A percentile compares a stretch with the other conserved stretches of the same genome.
phyloP scores from a whole-genome alignment of 176 grass and related monocot genomes.

The Eragrostis nindensis region DNA sequence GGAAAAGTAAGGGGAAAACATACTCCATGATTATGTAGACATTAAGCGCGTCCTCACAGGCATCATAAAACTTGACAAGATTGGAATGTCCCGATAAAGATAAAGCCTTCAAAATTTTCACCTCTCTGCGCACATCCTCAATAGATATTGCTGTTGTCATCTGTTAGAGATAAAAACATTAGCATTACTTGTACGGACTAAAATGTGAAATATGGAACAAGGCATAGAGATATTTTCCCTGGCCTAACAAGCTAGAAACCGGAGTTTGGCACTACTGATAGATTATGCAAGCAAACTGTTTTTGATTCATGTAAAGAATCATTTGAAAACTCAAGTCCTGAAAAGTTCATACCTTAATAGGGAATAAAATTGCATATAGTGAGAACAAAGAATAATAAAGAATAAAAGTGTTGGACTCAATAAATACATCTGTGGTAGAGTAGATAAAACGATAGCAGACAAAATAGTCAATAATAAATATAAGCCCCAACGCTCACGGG shows the following conservation, averaged over 20 bases:
- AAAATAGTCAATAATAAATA: conserved; percentile 43
- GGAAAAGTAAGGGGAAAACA: conserved; percentile 35
- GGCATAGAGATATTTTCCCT: neutral
- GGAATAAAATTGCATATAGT: conserved; percentile 40
- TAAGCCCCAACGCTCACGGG: neutral
- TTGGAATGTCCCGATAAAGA: conserved; percentile 87
- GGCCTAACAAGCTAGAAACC: conserved; percentile 8
- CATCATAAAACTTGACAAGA: conserved; percentile 97
- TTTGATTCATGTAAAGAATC: conserved; percentile 9
- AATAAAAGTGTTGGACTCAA: conserved; percentile 19
- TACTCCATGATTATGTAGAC: conserved; percentile 99
- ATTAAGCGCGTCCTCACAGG: conserved; percentile 87
- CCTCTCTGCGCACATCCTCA: conserved; percentile 98
- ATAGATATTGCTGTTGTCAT: conserved; percentile 98
- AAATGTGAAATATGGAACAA: conserved; percentile 30
- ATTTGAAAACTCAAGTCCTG: neutral
- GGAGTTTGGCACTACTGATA: neutral
- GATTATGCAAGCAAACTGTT: conserved; percentile 11
- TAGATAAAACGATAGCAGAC: neutral
- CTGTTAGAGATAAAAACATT: conserved; percentile 50
- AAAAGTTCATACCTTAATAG: conserved; percentile 22
- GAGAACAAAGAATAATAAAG: conserved; percentile 38
- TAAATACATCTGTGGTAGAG: conserved; percentile 2
- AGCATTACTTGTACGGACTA: conserved; percentile 29
- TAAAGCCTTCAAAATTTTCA: conserved; percentile 95